Percentiles rank a stretch among this genome's conserved stretches.
Conservation (phyloP, 805 yeast species). For the Kodamaea lidongshanica region DNA sequence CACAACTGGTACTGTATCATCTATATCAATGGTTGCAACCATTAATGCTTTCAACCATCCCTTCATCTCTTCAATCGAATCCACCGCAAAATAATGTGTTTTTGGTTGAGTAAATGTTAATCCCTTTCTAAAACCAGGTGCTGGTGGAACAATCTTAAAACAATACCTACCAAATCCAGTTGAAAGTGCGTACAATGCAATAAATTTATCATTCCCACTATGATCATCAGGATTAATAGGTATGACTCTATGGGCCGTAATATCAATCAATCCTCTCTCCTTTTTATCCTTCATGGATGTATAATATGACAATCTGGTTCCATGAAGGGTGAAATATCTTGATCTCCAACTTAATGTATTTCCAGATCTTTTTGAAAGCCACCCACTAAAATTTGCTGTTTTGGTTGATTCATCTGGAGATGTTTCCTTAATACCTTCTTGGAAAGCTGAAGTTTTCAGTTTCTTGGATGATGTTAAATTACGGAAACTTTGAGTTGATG, state of each 20-base stretch:
- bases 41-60: slow-evolving; percentile 91
- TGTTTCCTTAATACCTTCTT: slow-evolving; percentile 77
- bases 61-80: slow-evolving; percentile 84
- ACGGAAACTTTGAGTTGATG: slow-evolving; percentile 47
- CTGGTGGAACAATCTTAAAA: slow-evolving; percentile 92
- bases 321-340: slow-evolving; percentile 80
- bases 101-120: slow-evolving; percentile 94
- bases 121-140: slow-evolving; percentile 94
- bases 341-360: slow-evolving; percentile 84
- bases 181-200: slow-evolving; percentile 84
- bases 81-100: slow-evolving; percentile 94
- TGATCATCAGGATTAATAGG: slow-evolving; percentile 46
- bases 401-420: slow-evolving; percentile 74
- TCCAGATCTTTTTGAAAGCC: slow-evolving; percentile 90
- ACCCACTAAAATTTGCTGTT: slow-evolving; percentile 76
- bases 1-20: slow-evolving; percentile 85
- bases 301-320: slow-evolving; percentile 88
- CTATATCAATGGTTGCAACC: slow-evolving; percentile 94
- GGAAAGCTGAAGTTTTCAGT: slow-evolving; percentile 69
- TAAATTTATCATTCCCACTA: slow-evolving; percentile 71
- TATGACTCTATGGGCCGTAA: slow-evolving; percentile 87
- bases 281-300: slow-evolving; percentile 67
- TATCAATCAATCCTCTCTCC: slow-evolving; percentile 91
- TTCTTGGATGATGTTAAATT: slow-evolving; percentile 44
- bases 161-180: slow-evolving; percentile 93